Conservation (phyloP, 306 rosid genomes). For the Vachellia pachyceras region DNA sequence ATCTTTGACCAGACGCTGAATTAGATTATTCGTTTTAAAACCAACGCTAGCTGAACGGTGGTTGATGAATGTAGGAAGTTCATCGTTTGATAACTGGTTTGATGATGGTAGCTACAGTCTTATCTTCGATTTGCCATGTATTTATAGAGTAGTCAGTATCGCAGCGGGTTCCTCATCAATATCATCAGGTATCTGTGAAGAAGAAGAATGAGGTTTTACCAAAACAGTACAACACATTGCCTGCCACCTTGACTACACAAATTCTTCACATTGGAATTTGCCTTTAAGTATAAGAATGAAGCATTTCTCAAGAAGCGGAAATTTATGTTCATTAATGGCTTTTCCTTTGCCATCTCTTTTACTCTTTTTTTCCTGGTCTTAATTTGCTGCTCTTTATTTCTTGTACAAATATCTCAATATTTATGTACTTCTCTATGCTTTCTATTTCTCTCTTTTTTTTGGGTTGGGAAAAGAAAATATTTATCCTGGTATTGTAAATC, state of each 20-base stretch:
- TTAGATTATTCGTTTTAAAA: conserved; percentile 42
- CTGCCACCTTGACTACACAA: background rate
- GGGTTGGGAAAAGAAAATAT: background rate
- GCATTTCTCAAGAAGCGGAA: conserved; percentile 26
- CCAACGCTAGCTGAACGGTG: conserved; percentile 47
- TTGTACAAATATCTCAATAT: conserved; percentile 34
- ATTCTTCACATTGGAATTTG: conserved; percentile 33
- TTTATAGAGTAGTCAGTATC: conserved; percentile 13
- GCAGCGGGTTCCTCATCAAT: background rate
- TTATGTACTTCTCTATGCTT: background rate
- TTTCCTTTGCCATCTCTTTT: background rate
- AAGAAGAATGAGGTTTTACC: conserved; percentile 21
- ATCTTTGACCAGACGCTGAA: conserved; percentile 43
- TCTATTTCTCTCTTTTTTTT: background rate
- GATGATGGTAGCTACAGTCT: conserved; percentile 44
- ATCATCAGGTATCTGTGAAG: conserved; percentile 5
- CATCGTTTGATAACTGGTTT: conserved; percentile 29
- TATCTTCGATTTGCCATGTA: conserved; percentile 34
- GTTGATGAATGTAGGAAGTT: conserved; percentile 36
- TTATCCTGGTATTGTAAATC: conserved; percentile 13
- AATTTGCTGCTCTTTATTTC: conserved; percentile 24
- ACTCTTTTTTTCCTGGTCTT: background rate
- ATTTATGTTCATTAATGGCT: background rate
- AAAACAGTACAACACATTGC: background rate
- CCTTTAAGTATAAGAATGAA: background rate